Evolutionary conservation across 1,139 yeast genomes (phyloP).

Genomic region (Hemisphaericaspora xylofermentans): DNA sequence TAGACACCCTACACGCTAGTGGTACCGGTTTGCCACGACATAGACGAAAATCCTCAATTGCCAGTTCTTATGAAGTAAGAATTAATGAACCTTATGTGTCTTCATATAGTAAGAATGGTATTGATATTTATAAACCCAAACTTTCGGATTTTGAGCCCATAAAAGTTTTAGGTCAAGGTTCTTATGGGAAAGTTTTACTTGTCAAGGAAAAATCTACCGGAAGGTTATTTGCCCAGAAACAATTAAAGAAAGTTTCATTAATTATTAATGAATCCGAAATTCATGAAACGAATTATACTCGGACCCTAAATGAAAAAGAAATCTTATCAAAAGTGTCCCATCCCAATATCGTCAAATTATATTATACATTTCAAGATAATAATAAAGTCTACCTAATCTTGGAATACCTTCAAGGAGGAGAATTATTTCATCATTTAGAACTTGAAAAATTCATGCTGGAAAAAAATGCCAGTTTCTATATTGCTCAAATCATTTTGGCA

Average conservation of each 20-base stretch:
- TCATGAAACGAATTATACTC: constrained; percentile 33
- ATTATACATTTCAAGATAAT: constrained; percentile 86
- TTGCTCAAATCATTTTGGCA: constrained; percentile 86
- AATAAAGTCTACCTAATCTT: constrained; percentile 75
- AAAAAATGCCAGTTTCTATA: constrained; percentile 73
- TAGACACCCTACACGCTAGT: constrained; percentile 12
- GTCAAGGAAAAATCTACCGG: constrained; percentile 70
- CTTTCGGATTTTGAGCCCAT: constrained; percentile 69
- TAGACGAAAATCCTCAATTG: constrained; percentile 19
- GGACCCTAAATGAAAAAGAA: constrained; percentile 44
- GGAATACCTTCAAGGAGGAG: constrained; percentile 94
- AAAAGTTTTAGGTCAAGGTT: constrained; percentile 86
- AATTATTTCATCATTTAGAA: constrained; percentile 77
- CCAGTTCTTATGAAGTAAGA: constrained; percentile 18
- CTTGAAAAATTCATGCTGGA: constrained; percentile 57
- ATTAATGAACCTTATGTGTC: constrained; percentile 14
- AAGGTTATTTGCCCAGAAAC: constrained; percentile 83
- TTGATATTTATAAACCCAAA: constrained; percentile 26
- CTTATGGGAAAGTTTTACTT: constrained; percentile 84
- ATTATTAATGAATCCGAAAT: constrained; percentile 38
- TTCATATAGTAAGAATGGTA: constrained; percentile 6
- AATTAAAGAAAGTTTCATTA: constrained; percentile 69
- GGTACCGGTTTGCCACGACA: no score
- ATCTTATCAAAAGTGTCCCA: constrained; percentile 56
- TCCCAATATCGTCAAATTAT: constrained; percentile 84